Conservation (phyloP, 2,329 filamentous ascomycete genomes). For the Aspergillus pseudoviridinutans region DNA sequence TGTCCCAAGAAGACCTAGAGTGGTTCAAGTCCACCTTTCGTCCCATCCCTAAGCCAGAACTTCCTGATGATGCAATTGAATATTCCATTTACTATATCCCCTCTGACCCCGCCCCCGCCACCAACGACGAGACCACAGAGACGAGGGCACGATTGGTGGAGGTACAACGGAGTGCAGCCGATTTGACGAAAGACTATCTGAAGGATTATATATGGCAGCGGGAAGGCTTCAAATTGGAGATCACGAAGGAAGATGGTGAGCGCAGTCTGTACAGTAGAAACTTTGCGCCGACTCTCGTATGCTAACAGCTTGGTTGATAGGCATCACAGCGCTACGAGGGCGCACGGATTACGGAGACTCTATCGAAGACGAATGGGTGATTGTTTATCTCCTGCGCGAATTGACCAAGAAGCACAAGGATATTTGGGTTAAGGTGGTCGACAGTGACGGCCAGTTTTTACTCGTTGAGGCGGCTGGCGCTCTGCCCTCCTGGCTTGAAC, state of each 20-base stretch:
- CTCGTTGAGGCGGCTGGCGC: constrained; percentile 89
- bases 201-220: constrained; percentile 94
- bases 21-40: constrained; percentile 64
- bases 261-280: neutral
- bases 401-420: constrained; percentile 68
- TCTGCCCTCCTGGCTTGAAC: constrained; percentile 84
- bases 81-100: constrained; percentile 75
- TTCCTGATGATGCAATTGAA: constrained; percentile 81
- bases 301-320: constrained; percentile 24
- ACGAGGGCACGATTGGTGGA: constrained; percentile 61
- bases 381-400: constrained; percentile 83
- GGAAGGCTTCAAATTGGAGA: constrained; percentile 69
- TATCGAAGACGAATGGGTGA: constrained; percentile 94
- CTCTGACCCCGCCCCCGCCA: constrained; percentile 49
- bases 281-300: constrained; percentile 5
- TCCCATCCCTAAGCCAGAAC: constrained; percentile 58
- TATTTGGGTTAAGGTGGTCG: constrained; percentile 77
- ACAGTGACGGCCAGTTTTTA: constrained; percentile 92
- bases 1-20: constrained; percentile 55
- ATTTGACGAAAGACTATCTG: constrained; percentile 62
- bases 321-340: constrained; percentile 63
- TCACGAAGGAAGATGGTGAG: constrained; percentile 58
- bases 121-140: constrained; percentile 50
- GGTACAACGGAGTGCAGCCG: constrained; percentile 64
- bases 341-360: constrained; percentile 87